Evolutionary conservation across 768 basidiomycete genomes (phyloP).

Genomic region (Amyloporia xantha): DNA sequence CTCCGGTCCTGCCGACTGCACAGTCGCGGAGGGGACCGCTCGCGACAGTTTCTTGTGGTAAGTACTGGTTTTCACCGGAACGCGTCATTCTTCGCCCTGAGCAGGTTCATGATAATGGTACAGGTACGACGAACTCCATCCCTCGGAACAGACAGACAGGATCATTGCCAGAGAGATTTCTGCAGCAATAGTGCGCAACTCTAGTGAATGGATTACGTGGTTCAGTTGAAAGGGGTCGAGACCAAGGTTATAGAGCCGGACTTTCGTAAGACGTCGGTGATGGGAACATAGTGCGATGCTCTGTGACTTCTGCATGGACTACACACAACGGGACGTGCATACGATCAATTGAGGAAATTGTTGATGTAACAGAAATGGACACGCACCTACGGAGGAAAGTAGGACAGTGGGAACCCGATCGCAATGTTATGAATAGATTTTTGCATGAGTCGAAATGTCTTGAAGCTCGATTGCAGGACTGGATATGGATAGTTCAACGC

Average conservation of each 20-base stretch:
- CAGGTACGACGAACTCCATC: conserved; percentile 53
- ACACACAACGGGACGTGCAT: neutral
- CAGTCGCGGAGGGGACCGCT: conserved; percentile 34
- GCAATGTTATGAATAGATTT: too few species aligned
- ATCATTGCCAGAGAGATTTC: conserved; percentile 48
- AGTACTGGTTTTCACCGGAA: too few species aligned
- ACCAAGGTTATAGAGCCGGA: neutral
- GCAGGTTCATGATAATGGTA: too few species aligned
- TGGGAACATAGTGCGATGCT: neutral
- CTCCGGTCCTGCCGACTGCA: conserved; percentile 26
- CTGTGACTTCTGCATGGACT: neutral
- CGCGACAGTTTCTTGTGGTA: conserved; percentile 59
- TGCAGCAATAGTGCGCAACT: conserved; percentile 36
- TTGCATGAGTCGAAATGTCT: too few species aligned
- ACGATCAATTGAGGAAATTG: neutral
- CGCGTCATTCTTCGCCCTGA: too few species aligned
- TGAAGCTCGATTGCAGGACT: too few species aligned
- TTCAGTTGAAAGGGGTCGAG: conserved; percentile 28
- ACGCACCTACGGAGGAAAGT: too few species aligned
- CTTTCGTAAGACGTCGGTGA: neutral
- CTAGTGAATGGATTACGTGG: conserved; percentile 44
- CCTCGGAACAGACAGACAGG: conserved; percentile 51
- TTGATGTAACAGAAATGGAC: neutral
- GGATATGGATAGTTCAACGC: too few species aligned
- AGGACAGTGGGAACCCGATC: too few species aligned